Base-by-base conservation (phyloP, 1,284 basidiomycete genomes). In the Cryptococcus sp. region DNA sequence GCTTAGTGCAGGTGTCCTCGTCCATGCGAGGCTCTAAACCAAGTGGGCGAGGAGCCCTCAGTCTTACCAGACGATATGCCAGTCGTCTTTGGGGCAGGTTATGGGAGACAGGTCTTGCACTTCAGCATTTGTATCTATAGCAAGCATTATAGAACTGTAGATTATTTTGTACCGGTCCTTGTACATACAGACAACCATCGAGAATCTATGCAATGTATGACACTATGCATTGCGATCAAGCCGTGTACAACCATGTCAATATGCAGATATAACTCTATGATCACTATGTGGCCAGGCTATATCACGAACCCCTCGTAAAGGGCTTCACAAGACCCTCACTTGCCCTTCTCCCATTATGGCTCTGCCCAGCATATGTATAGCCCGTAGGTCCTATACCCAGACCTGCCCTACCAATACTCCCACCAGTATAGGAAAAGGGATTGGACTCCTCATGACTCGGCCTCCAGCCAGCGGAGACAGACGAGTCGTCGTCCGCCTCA, bases 261-360 rank as follows among this genome's bases (percentile, higher is more conserved):
- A 25, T 35, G 30, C 30, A 35, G 30, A 35, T 35, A 13, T 35
- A 3, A 10, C 8, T 2, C 30, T 35, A 5, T 5, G 5, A 35
- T 2, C 7, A 35, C 30, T 13, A 10, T 13, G 30, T 8, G 13
- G n/a, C n/a, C n/a, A 35, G 30, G 30, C 10, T 8, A 35, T 10
- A 35, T 35, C 13, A 35, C 30, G 30, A 35, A 13, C 47, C 48
- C 41, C 30, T 42, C 25, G 20, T 47, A 46, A 38, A 41, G 27
- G 42, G 40, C n/a, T 59, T 53, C 5, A 61, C 54, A 43, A 46
- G 47, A 5, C 54, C 59, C 38, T 61, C 59, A 45, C 59, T 61
- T 19, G 54, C 51, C 42, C 59, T 54, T 50, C 59, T 10, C 5
- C 54, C 59, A 47, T 60, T 47, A 22, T 52, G 52, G 47, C 55